Percentiles rank a stretch among this genome's conserved stretches.
Conservation (phyloP, 2,329 filamentous ascomycete species). For the Ploettnerulaceae sp. region DNA sequence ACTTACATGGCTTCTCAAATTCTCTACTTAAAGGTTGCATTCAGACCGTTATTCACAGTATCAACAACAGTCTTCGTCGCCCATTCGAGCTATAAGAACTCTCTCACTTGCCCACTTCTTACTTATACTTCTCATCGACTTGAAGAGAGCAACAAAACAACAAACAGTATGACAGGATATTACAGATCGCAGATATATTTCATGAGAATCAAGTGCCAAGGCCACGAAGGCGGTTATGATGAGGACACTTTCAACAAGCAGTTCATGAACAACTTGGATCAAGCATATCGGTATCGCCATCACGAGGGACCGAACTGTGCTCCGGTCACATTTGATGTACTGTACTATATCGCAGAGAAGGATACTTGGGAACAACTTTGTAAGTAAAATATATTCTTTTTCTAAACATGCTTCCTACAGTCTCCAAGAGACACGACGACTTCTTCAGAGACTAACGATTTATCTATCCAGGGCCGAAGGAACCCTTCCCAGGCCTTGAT, state of each 20-base stretch:
- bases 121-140: too few relatives aligned
- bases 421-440: background rate
- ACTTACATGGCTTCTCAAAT: too few relatives aligned
- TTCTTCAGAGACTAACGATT: background rate
- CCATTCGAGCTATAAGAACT: too few relatives aligned
- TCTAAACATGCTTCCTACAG: background rate
- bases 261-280: background rate
- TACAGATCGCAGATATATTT: background rate
- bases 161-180: background rate
- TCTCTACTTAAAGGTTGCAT: too few relatives aligned
- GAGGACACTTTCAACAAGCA: background rate
- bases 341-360: background rate
- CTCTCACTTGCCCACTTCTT: too few relatives aligned
- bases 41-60: too few relatives aligned
- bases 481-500: background rate
- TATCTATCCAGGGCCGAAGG: background rate
- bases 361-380: background rate
- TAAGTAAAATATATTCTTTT: background rate
- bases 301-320: background rate
- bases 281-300: background rate
- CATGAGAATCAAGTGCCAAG: background rate
- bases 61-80: too few relatives aligned
- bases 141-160: background rate
- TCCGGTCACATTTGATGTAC: background rate
- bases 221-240: background rate